Percentiles rank a stretch among this genome's conserved stretches.
These are phyloP conservation scores for Aspergillus homomorphus DNA, from an alignment of 495 filamentous ascomycete genomes.

Conservation along the genomic window DNA sequence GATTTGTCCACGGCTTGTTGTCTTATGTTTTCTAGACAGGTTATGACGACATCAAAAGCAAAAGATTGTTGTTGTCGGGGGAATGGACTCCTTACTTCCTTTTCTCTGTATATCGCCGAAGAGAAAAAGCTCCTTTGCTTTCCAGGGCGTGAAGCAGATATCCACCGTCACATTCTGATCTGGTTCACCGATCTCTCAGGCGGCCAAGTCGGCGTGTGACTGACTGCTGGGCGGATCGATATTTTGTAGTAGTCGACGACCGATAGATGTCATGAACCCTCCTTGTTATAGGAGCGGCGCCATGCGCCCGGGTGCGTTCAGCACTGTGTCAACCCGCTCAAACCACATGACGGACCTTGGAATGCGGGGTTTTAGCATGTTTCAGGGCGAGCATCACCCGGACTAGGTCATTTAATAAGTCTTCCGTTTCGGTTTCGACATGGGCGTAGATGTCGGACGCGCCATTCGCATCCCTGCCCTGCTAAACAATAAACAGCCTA, in stretches of 20 bases:
- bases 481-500: background rate
- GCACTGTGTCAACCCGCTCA: slow-evolving; percentile 6
- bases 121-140: background rate
- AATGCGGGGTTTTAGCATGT: slow-evolving; percentile 26
- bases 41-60: background rate
- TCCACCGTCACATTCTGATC: background rate
- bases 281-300: no score
- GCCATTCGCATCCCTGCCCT: slow-evolving; percentile 5
- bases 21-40: no score
- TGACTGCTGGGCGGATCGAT: no score
- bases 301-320: no score
- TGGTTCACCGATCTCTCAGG: no score
- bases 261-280: no score
- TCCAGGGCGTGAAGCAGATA: no score
- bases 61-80: background rate
- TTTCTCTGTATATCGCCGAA: background rate
- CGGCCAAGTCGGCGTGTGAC: no score
- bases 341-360: slow-evolving; percentile 15
- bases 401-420: slow-evolving; percentile 3
- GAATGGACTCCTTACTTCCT: background rate
- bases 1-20: background rate
- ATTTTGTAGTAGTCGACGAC: no score
- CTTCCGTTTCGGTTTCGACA: slow-evolving; percentile 15
- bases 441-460: background rate
- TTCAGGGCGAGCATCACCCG: slow-evolving; percentile 22